phyloP scores from a whole-genome alignment of 2,329 filamentous ascomycete species.

The Fusarium sp. region DNA sequence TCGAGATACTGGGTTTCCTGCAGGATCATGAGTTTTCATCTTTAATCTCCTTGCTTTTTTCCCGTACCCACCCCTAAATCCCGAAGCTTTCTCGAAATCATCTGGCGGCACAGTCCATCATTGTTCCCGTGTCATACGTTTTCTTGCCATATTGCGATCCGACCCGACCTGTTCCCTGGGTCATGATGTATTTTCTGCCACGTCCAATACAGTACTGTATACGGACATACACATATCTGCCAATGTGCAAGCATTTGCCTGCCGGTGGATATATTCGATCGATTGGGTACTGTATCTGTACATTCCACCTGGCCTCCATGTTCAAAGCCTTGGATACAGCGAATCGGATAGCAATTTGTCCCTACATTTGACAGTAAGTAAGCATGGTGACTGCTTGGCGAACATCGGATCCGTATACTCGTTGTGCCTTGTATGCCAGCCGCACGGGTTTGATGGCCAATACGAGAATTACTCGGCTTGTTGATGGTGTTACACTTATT shows the following conservation, averaged over 20 bases:
- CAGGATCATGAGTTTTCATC: slow-evolving; percentile 14
- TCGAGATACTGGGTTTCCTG: slow-evolving; percentile 8
- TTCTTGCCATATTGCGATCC: slow-evolving; percentile 6
- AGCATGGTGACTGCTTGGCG: slow-evolving; percentile 3
- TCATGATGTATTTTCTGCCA: slow-evolving; percentile 4
- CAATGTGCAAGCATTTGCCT: slow-evolving; percentile 25
- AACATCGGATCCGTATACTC: slow-evolving; percentile 8
- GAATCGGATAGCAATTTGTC: background rate
- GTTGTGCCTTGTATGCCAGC: slow-evolving; percentile 15
- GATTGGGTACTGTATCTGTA: background rate
- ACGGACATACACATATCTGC: background rate
- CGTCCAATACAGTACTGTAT: slow-evolving; percentile 12
- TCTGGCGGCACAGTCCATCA: slow-evolving; percentile 19
- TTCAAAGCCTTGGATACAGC: background rate
- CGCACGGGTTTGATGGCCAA: slow-evolving; percentile 28
- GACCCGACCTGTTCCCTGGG: slow-evolving; percentile 24
- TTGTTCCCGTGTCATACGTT: slow-evolving; percentile 39
- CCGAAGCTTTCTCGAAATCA: slow-evolving; percentile 10
- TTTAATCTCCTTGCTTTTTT: slow-evolving; percentile 1
- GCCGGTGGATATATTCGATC: slow-evolving; percentile 1
- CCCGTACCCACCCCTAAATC: background rate
- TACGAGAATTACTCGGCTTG: slow-evolving; percentile 41
- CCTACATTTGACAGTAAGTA: background rate
- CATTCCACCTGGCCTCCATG: background rate
- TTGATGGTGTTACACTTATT: slow-evolving; percentile 21